These are phyloP conservation scores for Pseudogymnoascus sp. DNA, from an alignment of 2,329 filamentous ascomycete genomes.

Conservation along the genomic window DNA sequence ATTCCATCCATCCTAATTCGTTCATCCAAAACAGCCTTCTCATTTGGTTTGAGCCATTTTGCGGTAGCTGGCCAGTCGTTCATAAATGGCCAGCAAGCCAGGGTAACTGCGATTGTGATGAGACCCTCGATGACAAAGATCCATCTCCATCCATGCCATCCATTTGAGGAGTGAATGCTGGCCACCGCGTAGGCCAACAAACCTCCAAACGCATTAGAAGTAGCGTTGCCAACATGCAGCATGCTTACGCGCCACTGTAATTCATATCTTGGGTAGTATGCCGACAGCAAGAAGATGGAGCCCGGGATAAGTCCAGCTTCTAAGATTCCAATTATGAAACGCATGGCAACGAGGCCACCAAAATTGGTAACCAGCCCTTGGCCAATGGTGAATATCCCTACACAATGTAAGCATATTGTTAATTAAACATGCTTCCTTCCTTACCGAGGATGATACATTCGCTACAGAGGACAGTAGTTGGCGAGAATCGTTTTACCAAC, in stretches of 20 bases:
- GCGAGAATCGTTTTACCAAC: constrained; percentile 5
- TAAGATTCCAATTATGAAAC: constrained; percentile 30
- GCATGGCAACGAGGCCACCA: constrained; percentile 29
- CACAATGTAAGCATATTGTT: neutral
- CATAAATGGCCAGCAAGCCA: constrained; percentile 35
- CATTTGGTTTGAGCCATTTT: constrained; percentile 36
- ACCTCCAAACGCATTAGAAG: neutral
- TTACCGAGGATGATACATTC: constrained; percentile 11
- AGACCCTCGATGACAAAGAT: constrained; percentile 31
- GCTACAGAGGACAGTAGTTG: constrained; percentile 3
- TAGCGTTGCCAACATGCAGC: constrained; percentile 27
- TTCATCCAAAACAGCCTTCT: constrained; percentile 30
- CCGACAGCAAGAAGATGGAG: constrained; percentile 30
- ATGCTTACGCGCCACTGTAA: constrained; percentile 29
- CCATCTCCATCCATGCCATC: constrained; percentile 23
- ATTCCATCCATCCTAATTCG: constrained; percentile 27
- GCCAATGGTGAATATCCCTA: neutral
- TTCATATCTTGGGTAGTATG: constrained; percentile 31
- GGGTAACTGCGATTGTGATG: constrained; percentile 19
- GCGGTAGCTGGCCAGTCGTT: constrained; percentile 39
- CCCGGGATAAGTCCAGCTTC: constrained; percentile 30
- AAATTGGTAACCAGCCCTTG: constrained; percentile 19
- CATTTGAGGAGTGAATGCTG: constrained; percentile 19
- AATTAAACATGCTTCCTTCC: neutral
- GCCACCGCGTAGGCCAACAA: constrained; percentile 21